These are phyloP conservation scores for Garcia nutans DNA, from an alignment of 345 rosid species.

Conservation along the genomic window DNA sequence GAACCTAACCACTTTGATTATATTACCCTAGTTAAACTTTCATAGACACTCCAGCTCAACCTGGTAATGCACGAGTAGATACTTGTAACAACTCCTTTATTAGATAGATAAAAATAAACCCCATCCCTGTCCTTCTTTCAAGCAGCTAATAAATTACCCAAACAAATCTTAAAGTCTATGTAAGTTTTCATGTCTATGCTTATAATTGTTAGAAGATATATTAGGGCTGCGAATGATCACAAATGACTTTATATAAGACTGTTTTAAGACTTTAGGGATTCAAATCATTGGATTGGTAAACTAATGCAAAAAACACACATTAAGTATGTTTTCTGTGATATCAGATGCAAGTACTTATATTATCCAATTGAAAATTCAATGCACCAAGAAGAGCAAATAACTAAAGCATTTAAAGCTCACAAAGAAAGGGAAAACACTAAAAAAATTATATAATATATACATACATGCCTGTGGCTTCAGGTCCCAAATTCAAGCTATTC, in stretches of 20 bases:
- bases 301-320: no score
- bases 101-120: background rate
- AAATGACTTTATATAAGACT: background rate
- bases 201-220: background rate
- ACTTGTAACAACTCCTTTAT: background rate
- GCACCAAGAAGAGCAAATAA: background rate
- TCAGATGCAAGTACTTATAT: background rate
- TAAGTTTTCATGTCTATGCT: background rate
- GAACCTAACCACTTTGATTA: background rate
- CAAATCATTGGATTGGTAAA: background rate
- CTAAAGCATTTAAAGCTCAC: background rate
- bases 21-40: background rate
- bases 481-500: constrained; percentile 37
- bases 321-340: background rate
- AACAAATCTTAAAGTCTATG: background rate
- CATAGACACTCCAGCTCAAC: background rate
- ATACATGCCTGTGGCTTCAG: constrained; percentile 55
- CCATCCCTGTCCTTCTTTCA: no score
- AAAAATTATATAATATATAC: constrained; percentile 23
- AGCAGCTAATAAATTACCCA: background rate
- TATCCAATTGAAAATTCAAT: background rate
- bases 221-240: background rate
- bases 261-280: background rate
- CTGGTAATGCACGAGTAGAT: background rate
- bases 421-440: background rate